A percentile compares a stretch with the other conserved stretches of the same genome.
Evolutionary conservation across 1,284 basidiomycete species (phyloP).

Genomic region (Trametes polyzona): DNA sequence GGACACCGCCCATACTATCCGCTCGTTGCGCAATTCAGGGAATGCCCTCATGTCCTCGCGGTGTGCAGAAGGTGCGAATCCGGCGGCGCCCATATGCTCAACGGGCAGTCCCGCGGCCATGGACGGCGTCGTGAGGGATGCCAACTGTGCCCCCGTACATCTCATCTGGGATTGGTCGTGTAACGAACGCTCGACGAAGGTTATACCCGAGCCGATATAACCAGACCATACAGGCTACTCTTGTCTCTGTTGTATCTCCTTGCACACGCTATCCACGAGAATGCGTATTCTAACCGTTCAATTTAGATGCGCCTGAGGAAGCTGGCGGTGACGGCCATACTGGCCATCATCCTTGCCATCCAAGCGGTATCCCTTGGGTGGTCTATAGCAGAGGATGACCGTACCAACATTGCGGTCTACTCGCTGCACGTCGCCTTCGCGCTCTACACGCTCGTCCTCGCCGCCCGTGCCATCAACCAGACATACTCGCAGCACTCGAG

Average conservation of each 20-base stretch:
- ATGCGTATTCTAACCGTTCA: neutral
- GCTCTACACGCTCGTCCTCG: slow-evolving; percentile 61
- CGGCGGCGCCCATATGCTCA: no score
- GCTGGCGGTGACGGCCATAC: slow-evolving; percentile 47
- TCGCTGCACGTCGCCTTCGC: slow-evolving; percentile 60
- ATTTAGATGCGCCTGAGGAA: slow-evolving; percentile 48
- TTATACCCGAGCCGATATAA: no score
- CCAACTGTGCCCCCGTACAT: no score
- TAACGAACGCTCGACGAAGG: no score
- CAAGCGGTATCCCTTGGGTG: slow-evolving; percentile 59
- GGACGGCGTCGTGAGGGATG: no score
- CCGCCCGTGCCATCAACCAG: slow-evolving; percentile 57
- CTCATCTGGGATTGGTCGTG: no score
- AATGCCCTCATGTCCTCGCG: no score
- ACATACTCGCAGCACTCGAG: slow-evolving; percentile 57
- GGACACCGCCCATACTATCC: no score
- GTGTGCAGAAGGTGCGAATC: no score
- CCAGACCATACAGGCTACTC: no score
- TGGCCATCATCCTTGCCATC: slow-evolving; percentile 50
- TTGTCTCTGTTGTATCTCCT: neutral
- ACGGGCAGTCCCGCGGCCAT: no score
- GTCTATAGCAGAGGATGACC: slow-evolving; percentile 45
- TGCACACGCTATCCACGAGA: neutral
- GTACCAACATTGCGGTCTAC: slow-evolving; percentile 42
- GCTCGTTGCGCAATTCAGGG: no score